Conservation (phyloP, 805 yeast genomes). For the Brettanomyces bruxellensis region DNA sequence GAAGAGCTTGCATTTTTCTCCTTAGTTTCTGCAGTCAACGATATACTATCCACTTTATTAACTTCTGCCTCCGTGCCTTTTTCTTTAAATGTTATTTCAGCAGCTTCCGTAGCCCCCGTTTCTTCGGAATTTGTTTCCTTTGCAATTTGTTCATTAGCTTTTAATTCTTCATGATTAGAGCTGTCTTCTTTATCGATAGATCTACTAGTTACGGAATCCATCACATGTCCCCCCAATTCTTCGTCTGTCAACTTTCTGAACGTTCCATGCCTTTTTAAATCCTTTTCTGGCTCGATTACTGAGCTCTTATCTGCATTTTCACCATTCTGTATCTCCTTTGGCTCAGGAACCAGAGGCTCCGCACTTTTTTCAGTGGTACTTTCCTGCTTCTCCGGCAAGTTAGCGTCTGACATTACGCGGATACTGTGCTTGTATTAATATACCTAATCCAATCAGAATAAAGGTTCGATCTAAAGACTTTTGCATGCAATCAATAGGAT, state of each 20-base stretch:
- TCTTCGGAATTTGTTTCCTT: neutral
- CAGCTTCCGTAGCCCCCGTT: neutral
- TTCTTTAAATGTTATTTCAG: neutral
- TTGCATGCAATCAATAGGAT: too few relatives aligned
- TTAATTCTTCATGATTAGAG: slow-evolving; percentile 4
- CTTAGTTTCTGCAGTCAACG: slow-evolving; percentile 2
- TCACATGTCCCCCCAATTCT: too few relatives aligned
- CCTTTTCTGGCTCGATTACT: slow-evolving; percentile 5
- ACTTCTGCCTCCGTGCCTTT: neutral
- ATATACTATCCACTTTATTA: neutral
- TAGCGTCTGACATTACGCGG: too few relatives aligned
- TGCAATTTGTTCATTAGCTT: slow-evolving; percentile 4
- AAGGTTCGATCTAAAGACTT: too few relatives aligned
- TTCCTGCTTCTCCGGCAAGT: too few relatives aligned
- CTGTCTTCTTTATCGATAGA: too few relatives aligned
- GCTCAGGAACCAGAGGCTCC: neutral
- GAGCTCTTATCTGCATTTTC: slow-evolving; percentile 9
- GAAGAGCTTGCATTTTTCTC: neutral
- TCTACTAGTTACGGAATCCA: too few relatives aligned
- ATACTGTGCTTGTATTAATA: too few relatives aligned
- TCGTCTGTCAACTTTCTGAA: neutral
- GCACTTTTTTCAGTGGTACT: neutral
- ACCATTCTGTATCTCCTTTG: slow-evolving; percentile 1
- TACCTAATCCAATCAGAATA: too few relatives aligned
- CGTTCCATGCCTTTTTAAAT: neutral